Evolutionary conservation across 331 rosid genomes (phyloP).

Genomic region (Erythrophleum ivorense): DNA sequence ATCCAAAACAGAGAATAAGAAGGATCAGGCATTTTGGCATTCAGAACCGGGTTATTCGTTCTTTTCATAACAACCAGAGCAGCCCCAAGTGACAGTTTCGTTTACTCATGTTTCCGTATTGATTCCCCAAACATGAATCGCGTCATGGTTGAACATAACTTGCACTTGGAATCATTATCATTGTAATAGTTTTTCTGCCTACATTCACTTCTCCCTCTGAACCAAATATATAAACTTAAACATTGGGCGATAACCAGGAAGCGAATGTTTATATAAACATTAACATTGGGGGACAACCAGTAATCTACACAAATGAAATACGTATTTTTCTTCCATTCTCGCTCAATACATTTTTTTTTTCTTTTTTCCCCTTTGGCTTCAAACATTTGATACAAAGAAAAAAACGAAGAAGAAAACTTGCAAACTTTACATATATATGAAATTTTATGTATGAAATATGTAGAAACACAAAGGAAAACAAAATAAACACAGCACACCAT

Average conservation of each 20-base stretch:
- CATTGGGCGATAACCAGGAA: background rate
- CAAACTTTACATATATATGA: background rate
- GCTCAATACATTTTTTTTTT: background rate
- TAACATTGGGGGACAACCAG: background rate
- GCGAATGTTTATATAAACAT: no score
- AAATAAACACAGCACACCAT: constrained; percentile 31
- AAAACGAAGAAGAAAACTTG: background rate
- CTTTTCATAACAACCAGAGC: background rate
- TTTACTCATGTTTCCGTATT: background rate
- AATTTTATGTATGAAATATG: background rate
- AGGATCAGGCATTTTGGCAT: background rate
- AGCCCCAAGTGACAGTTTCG: background rate
- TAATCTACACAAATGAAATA: background rate
- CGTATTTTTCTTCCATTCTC: background rate
- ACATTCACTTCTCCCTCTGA: background rate
- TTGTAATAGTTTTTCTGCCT: background rate
- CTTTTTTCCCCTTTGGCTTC: background rate
- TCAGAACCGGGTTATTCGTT: no score
- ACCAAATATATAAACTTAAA: background rate
- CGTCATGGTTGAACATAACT: background rate
- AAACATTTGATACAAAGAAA: background rate
- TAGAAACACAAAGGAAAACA: constrained; percentile 1
- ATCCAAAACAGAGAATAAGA: background rate
- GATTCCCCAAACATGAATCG: background rate
- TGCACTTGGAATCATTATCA: no score